These are phyloP conservation scores for Trichoderma sp. DNA, from an alignment of 2,329 filamentous ascomycete species.

Conservation along the genomic window DNA sequence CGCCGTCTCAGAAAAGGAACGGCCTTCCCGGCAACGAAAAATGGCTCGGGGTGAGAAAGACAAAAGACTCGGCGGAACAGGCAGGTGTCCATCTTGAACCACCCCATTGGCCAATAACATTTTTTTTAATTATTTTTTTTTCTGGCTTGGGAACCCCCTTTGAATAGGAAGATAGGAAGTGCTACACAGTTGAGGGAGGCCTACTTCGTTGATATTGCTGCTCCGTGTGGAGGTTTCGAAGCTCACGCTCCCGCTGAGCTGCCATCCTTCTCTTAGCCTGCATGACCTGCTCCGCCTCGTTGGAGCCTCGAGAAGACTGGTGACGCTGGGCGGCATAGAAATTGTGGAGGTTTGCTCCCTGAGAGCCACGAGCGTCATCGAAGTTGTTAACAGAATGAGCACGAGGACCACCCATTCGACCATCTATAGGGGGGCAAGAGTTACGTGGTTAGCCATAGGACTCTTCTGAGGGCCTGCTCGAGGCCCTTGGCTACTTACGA, in stretches of 20 bases:
- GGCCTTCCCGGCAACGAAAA: conserved; percentile 19
- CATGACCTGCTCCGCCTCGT: conserved; percentile 96
- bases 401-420: conserved; percentile 66
- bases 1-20: neutral
- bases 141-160: conserved; percentile 29
- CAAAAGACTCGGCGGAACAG: conserved; percentile 16
- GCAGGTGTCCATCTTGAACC: conserved; percentile 24
- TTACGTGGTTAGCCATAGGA: conserved; percentile 11
- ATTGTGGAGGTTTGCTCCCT: conserved; percentile 78
- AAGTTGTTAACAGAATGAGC: conserved; percentile 85
- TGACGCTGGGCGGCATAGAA: conserved; percentile 95
- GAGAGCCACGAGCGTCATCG: conserved; percentile 65
- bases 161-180: conserved; percentile 36
- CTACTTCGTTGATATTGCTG: conserved; percentile 99
- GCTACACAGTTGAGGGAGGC: conserved; percentile 74
- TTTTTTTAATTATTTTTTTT: conserved; percentile 33
- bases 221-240: conserved; percentile 99
- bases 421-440: conserved; percentile 51
- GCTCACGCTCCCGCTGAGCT: conserved; percentile 96
- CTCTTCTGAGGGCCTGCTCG: conserved; percentile 4
- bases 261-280: conserved; percentile 99
- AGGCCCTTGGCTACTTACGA: conserved; percentile 7
- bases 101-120: conserved; percentile 28
- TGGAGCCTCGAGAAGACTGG: conserved; percentile 76
- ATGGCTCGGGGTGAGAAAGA: conserved; percentile 13